Evolutionary conservation across 1,284 basidiomycete species (phyloP).

Genomic region (Microbotryum saponariae): DNA sequence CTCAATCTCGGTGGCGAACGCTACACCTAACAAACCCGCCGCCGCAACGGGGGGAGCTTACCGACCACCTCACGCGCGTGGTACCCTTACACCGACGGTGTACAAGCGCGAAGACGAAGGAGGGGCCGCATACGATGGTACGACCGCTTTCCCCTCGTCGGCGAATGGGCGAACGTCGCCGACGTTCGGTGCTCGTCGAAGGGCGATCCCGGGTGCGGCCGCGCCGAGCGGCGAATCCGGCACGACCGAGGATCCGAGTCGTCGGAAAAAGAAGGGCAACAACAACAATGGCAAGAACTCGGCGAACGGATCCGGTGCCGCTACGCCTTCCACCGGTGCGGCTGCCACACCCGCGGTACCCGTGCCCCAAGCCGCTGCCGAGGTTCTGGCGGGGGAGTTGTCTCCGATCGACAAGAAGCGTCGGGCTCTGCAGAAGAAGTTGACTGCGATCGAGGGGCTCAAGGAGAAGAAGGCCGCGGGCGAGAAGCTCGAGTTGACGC

Average conservation of each 20-base stretch:
- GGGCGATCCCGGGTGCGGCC: conserved; percentile 22
- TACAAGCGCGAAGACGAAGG: conserved; percentile 85
- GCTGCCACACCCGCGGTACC: conserved; percentile 1
- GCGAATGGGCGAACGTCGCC: conserved; percentile 22
- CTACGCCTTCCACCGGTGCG: conserved; percentile 47
- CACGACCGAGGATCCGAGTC: conserved; percentile 11
- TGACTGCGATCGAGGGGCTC: conserved; percentile 55
- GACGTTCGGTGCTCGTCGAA: conserved; percentile 12
- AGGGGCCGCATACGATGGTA: conserved; percentile 41
- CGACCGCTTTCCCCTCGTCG: conserved; percentile 27
- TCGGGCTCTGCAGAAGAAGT: conserved; percentile 55
- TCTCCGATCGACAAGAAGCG: conserved; percentile 48
- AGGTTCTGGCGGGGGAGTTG: conserved; percentile 37
- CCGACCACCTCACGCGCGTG: conserved; percentile 84
- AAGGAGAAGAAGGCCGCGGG: conserved; percentile 42
- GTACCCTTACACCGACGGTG: conserved; percentile 69
- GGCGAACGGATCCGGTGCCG: conserved; percentile 44
- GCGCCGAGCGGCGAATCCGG: neutral
- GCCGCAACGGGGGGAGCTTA: conserved; percentile 66
- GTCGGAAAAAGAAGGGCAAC: conserved; percentile 26
- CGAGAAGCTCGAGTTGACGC: conserved; percentile 47
- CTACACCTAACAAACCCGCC: conserved; percentile 42
- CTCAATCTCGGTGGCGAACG: conserved; percentile 51
- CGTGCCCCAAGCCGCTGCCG: conserved; percentile 7
- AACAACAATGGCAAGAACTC: conserved; percentile 5